Evolutionary conservation across 176 grass and related monocot genomes (phyloP).

Genomic region (Tuctoria greenei): DNA sequence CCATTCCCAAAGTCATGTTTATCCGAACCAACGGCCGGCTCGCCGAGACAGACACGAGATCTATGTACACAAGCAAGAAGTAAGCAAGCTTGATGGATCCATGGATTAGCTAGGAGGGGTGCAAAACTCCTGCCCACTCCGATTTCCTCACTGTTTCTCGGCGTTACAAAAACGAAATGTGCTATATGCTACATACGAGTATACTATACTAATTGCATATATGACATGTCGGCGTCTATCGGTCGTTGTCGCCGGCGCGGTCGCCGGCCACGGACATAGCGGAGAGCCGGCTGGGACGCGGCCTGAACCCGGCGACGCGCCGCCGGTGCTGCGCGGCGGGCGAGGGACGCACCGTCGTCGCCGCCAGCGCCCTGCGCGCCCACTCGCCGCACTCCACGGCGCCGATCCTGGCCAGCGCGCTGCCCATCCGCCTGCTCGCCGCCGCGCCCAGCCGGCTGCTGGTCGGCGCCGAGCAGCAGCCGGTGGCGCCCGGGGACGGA

Average conservation of each 20-base stretch:
- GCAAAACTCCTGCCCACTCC: slow-evolving; percentile 2
- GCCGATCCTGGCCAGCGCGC: slow-evolving; percentile 47
- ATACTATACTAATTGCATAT: background rate
- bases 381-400: slow-evolving; percentile 51
- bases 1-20: background rate
- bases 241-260: slow-evolving; percentile 13
- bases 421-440: slow-evolving; percentile 33
- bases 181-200: background rate
- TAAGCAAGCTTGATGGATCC: too few relatives aligned
- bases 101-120: background rate
- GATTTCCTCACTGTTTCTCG: background rate
- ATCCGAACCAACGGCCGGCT: slow-evolving; percentile 3
- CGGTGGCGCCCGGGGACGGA: background rate
- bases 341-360: slow-evolving; percentile 46
- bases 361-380: slow-evolving; percentile 51
- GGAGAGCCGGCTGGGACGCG: slow-evolving; percentile 50
- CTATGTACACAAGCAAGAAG: slow-evolving; percentile 11
- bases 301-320: slow-evolving; percentile 27
- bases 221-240: slow-evolving; percentile 24
- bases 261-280: slow-evolving; percentile 55
- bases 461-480: background rate
- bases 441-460: slow-evolving; percentile 29
- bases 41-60: background rate
- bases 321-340: slow-evolving; percentile 45
- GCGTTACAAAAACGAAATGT: background rate